Base-by-base conservation (phyloP, 2,329 filamentous ascomycete species). In the Colletotrichum musicola region DNA sequence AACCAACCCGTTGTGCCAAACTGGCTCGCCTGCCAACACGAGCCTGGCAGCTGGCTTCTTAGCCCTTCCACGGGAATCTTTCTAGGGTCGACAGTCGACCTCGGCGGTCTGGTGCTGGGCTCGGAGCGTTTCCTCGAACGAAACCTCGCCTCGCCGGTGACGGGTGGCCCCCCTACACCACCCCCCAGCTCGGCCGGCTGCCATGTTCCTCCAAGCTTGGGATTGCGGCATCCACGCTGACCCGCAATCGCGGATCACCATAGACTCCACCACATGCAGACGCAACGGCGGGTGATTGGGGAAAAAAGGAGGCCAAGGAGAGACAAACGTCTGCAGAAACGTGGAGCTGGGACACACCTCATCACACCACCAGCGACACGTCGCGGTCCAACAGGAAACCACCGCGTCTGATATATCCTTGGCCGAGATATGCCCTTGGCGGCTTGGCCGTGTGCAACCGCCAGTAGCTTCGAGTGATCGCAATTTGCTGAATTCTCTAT, bases 241-340 rank as follows among this genome's bases (percentile, higher is more conserved):
- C 65, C 65, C 65, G 65, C 62, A 60, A 13, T 42, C 62, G 65
- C 65, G 55, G 65, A 68, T 68, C 65, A 35, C 55, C 55, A 68
- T 60, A 50, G 42, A 30, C 30, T 18, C 25, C 35, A 65, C 42
- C 55, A 49, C 40, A 68, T 60, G 55, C 49, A 65, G 62, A 66
- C 27, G 44, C 30, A 35, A 60, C 54, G 55, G 60, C 61, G 40
- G 49, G 55, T 47, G 16, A 40, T 55, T 27, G 62, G 55, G 42
- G 40, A 38, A 65, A 56, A 35, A 54, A 27, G 54, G 54, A 38
- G 27, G 61, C 53, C 60, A 53, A 58, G 49, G 47, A 59, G 22
- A 14, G 16, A 30, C 13, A 35, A 51, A 18, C 14, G 38, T 22
- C 38, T 62, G 59, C 50, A 62, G 13, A 53, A 22, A 46, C 14